These are phyloP conservation scores for Anisodus tanguticus DNA, from an alignment of 257 asterid genomes.

Conservation along the genomic window DNA sequence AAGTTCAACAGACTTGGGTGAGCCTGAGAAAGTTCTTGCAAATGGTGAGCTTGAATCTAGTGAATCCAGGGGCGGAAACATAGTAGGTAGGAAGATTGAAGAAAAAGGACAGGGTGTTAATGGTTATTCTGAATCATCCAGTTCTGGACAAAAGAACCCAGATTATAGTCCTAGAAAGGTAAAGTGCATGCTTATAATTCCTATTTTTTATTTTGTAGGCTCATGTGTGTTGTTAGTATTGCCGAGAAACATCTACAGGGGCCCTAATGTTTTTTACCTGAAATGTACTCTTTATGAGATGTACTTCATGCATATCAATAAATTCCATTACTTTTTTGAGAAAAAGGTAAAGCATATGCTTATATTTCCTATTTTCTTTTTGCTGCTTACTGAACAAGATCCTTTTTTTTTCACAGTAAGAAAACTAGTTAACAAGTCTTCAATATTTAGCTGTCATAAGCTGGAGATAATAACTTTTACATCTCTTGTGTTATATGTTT, in stretches of 20 bases:
- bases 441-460: slow-evolving; percentile 18
- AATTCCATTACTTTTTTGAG: slow-evolving; percentile 4
- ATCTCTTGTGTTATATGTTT: not conserved
- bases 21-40: slow-evolving; percentile 51
- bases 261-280: not conserved
- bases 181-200: slow-evolving; percentile 27
- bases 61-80: slow-evolving; percentile 49
- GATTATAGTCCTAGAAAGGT: slow-evolving; percentile 68
- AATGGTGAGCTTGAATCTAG: slow-evolving; percentile 62
- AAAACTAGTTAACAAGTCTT: slow-evolving; percentile 8
- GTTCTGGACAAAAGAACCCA: slow-evolving; percentile 61
- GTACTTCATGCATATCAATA: not conserved
- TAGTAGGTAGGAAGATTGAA: slow-evolving; percentile 48
- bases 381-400: slow-evolving; percentile 23
- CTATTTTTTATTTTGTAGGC: slow-evolving; percentile 7
- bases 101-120: slow-evolving; percentile 56
- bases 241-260: not conserved
- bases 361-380: not conserved
- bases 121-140: slow-evolving; percentile 54
- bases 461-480: not conserved
- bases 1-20: slow-evolving; percentile 44
- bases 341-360: not conserved
- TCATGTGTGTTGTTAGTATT: not conserved
- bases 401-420: not conserved
- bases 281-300: slow-evolving; percentile 8